A percentile compares a stretch with the other conserved stretches of the same genome.
These are phyloP conservation scores for Thraustochytrium striatum DNA, from an alignment of 352 stramenopile species.

Conservation along the genomic window DNA sequence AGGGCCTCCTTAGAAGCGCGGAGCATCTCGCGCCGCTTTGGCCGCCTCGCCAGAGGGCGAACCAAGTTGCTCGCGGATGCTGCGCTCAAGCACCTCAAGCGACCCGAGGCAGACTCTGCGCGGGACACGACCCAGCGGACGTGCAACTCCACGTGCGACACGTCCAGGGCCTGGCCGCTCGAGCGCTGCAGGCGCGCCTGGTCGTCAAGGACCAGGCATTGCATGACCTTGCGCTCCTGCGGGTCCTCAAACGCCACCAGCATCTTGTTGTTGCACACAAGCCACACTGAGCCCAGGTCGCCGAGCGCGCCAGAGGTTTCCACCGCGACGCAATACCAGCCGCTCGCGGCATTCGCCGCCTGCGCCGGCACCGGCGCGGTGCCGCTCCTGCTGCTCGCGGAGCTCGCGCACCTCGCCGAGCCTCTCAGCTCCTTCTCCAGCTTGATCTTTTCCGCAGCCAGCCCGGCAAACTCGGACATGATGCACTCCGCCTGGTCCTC, in stretches of 20 bases:
- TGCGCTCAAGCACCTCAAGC: neutral
- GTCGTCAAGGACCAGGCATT: conserved; percentile 17
- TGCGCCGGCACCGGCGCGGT: neutral
- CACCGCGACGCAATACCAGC: neutral
- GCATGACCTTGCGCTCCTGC: neutral
- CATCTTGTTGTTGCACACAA: conserved; percentile 2
- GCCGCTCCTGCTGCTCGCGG: neutral
- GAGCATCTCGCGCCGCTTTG: neutral
- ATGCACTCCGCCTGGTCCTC: conserved; percentile 33
- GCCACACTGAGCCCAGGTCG: neutral
- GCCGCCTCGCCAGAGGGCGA: neutral
- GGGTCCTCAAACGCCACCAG: conserved; percentile 6
- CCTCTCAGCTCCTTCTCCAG: neutral
- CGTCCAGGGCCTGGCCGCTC: neutral
- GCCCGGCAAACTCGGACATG: neutral
- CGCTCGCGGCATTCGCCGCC: neutral
- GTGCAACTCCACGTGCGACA: neutral
- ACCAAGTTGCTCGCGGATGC: neutral
- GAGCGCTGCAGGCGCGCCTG: neutral
- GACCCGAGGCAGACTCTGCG: neutral
- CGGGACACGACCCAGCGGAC: neutral
- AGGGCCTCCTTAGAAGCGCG: no score
- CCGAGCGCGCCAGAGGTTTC: neutral
- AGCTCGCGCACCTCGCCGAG: neutral
- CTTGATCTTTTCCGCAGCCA: neutral